phyloP scores from a whole-genome alignment of 106 monocot species.

The Ottelia alismoides region DNA sequence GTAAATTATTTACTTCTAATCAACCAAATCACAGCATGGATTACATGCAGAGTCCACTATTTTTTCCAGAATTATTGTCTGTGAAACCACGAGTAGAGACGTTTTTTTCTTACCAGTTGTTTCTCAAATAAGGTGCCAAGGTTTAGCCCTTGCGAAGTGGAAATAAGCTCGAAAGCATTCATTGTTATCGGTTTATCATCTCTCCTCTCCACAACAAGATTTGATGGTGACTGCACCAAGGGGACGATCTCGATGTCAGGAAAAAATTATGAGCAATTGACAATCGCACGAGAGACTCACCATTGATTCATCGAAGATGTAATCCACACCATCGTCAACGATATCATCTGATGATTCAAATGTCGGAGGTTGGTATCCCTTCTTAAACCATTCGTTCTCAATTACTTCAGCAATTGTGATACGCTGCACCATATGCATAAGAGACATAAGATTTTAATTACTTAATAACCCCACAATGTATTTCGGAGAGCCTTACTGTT shows the following conservation, averaged over 20 bases:
- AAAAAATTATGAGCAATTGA: too few relatives aligned
- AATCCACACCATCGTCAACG: conserved; percentile 65
- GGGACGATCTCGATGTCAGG: too few relatives aligned
- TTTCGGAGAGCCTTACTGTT: conserved; percentile 34
- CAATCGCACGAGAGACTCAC: too few relatives aligned
- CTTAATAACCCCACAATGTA: too few relatives aligned
- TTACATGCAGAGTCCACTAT: too few relatives aligned
- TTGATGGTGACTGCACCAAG: too few relatives aligned
- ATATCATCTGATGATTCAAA: conserved; percentile 49
- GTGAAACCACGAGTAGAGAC: too few relatives aligned
- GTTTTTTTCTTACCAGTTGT: conserved; percentile 58
- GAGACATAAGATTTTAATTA: too few relatives aligned
- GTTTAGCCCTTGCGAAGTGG: conserved; percentile 92
- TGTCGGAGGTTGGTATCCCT: conserved; percentile 65
- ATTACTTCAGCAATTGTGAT: conserved; percentile 62
- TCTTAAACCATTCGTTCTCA: conserved; percentile 93
- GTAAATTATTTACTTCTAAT: too few relatives aligned
- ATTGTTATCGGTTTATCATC: conserved; percentile 50
- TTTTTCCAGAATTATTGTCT: too few relatives aligned
- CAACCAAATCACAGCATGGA: too few relatives aligned
- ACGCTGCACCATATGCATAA: conserved; percentile 37
- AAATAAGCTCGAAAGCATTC: conserved; percentile 97
- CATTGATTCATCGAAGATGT: conserved; percentile 52
- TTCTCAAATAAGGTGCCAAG: conserved; percentile 81
- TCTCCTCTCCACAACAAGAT: conserved; percentile 79